A percentile compares a stretch with the other conserved stretches of the same genome.
Conservation (phyloP, 2,329 filamentous ascomycete genomes). For the Diplodia seriata region DNA sequence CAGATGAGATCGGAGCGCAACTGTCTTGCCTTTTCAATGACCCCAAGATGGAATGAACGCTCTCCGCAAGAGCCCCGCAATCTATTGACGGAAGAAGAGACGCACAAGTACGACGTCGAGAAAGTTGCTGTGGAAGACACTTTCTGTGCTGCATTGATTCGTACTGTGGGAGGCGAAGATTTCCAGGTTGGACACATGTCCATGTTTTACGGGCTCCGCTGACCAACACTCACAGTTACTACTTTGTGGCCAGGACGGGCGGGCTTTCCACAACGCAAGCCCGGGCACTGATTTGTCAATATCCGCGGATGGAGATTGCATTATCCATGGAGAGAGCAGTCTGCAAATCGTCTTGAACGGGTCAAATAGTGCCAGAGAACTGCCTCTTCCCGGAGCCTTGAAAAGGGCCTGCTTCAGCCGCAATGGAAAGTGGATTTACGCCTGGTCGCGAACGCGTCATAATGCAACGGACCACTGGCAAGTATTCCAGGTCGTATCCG, state of each 20-base stretch:
- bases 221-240: not conserved
- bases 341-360: not conserved
- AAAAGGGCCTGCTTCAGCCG: constrained; percentile 13
- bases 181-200: not conserved
- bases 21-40: not conserved
- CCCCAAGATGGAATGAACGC: not conserved
- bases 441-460: not conserved
- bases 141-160: constrained; percentile 10
- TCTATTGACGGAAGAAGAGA: not conserved
- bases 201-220: not conserved
- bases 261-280: not conserved
- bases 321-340: not conserved
- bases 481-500: not conserved
- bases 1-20: not conserved
- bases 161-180: not conserved
- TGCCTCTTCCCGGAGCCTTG: not conserved
- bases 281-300: not conserved
- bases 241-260: not conserved
- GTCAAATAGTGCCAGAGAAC: not conserved
- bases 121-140: constrained; percentile 3
- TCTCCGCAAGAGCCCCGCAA: not conserved
- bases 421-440: constrained; percentile 14
- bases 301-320: constrained; percentile 4
- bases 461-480: constrained; percentile 16
- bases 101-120: not conserved